phyloP scores from a whole-genome alignment of 2,329 filamentous ascomycete genomes.

The Capronia americana region DNA sequence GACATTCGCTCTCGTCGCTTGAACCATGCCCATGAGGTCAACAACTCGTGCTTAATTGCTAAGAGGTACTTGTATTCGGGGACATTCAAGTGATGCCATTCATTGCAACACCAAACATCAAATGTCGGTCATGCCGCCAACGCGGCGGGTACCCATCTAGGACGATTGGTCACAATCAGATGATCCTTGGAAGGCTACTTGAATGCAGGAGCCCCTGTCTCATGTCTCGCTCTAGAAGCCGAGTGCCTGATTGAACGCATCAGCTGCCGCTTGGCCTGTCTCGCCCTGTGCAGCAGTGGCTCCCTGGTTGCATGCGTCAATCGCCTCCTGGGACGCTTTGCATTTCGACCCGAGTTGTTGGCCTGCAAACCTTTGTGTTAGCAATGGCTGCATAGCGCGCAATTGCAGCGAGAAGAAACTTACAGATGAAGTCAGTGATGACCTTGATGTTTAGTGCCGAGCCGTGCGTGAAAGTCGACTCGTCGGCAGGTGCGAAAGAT shows the following conservation, averaged over 20 bases:
- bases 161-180: not conserved
- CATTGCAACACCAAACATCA: not conserved
- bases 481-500: conserved; percentile 53
- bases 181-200: not conserved
- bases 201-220: not conserved
- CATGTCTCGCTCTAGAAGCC: conserved; percentile 13
- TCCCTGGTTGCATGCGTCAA: conserved; percentile 25
- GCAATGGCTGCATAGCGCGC: not conserved
- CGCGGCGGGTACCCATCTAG: not conserved
- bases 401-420: conserved; percentile 2
- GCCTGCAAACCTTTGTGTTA: conserved; percentile 23
- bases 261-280: conserved; percentile 32
- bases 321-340: conserved; percentile 42
- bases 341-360: conserved; percentile 49
- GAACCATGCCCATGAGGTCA: not conserved
- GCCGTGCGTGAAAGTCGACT: conserved; percentile 58
- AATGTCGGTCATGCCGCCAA: not conserved
- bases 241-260: conserved; percentile 27
- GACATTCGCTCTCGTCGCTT: not conserved
- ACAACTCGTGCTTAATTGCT: not conserved
- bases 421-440: conserved; percentile 58
- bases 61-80: not conserved
- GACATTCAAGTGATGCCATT: not conserved
- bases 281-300: conserved; percentile 20
- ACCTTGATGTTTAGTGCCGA: conserved; percentile 58